These are phyloP conservation scores for Marsdenia floribunda DNA, from an alignment of 257 asterid species.

Conservation along the genomic window DNA sequence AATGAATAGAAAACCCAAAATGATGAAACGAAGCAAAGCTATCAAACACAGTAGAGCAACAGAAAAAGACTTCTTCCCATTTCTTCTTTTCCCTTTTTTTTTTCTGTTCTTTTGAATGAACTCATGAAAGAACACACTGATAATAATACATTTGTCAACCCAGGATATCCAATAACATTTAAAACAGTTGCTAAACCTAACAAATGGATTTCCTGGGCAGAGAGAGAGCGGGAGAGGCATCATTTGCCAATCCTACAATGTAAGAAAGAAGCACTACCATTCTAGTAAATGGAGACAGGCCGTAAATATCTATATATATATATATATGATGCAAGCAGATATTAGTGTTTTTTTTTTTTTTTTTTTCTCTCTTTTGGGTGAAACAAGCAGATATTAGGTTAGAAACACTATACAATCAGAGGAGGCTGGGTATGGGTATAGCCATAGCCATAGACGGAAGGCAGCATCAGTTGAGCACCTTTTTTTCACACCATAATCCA, in stretches of 20 bases:
- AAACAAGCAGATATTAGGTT: slow-evolving; percentile 3
- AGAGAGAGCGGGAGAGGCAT: background rate
- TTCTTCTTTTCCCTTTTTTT: too few species aligned
- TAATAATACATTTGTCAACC: background rate
- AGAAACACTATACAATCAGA: slow-evolving; percentile 10
- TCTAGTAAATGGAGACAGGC: background rate
- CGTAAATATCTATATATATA: background rate
- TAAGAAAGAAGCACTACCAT: background rate
- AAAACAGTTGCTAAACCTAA: background rate
- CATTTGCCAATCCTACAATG: background rate
- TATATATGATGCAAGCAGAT: background rate
- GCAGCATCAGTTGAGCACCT: slow-evolving; percentile 5
- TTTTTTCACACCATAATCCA: background rate
- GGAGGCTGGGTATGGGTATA: background rate
- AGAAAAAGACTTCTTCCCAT: too few species aligned
- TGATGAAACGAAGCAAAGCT: too few species aligned
- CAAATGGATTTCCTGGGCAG: background rate
- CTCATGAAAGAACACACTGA: background rate
- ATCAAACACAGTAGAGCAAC: too few species aligned
- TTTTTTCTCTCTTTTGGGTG: too few species aligned
- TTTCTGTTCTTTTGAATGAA: too few species aligned
- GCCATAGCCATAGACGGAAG: background rate
- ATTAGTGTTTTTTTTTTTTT: too few species aligned
- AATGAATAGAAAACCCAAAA: too few species aligned
- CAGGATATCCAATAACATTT: background rate